phyloP scores from a whole-genome alignment of 2,329 filamentous ascomycete species.

The Fusarium sp. region DNA sequence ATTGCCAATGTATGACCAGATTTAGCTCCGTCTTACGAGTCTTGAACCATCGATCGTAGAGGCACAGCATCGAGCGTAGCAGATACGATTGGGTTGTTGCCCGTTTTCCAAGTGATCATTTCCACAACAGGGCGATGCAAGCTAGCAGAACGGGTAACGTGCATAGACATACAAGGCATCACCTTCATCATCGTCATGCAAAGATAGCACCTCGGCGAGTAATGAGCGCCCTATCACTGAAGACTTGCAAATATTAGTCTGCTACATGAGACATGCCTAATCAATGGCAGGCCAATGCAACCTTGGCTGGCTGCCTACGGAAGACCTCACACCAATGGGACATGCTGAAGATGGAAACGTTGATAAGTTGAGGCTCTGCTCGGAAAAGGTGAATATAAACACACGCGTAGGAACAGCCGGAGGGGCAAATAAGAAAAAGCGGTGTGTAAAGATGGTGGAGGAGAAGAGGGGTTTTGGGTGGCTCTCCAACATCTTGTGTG shows the following conservation, averaged over 20 bases:
- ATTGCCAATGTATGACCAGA: conserved; percentile 14
- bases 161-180: conserved; percentile 16
- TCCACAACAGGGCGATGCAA: conserved; percentile 20
- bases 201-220: conserved; percentile 23
- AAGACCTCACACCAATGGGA: conserved; percentile 11
- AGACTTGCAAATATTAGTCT: conserved; percentile 11
- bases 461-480: conserved; percentile 42
- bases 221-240: neutral
- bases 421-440: conserved; percentile 44
- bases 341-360: conserved; percentile 1
- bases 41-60: conserved; percentile 13
- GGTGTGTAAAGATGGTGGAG: conserved; percentile 46
- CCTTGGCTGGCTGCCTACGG: conserved; percentile 12
- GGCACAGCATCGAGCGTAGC: conserved; percentile 5
- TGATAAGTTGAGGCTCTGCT: conserved; percentile 41
- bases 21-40: conserved; percentile 13
- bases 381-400: conserved; percentile 18
- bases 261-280: conserved; percentile 1
- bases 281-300: conserved; percentile 15
- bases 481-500: conserved; percentile 28
- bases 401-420: conserved; percentile 10
- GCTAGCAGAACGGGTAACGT: conserved; percentile 18
- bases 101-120: conserved; percentile 15
- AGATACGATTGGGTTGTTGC: conserved; percentile 23
- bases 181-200: conserved; percentile 7